Conservation (phyloP, 192 early-diverging fungal species). For the Backusella circina region DNA sequence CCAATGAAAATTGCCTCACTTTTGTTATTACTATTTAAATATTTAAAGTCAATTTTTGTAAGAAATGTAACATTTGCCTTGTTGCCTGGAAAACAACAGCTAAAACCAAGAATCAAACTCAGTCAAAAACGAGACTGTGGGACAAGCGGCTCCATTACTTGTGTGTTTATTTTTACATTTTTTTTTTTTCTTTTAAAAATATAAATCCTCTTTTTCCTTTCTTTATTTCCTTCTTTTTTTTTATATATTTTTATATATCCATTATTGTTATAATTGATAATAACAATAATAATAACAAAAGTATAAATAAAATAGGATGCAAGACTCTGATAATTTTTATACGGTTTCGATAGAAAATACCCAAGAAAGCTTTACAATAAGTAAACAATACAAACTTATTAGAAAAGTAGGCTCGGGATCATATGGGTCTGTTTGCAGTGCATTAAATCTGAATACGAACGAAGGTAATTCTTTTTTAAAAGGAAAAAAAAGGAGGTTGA, state of each 20-base stretch:
- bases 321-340: slow-evolving; percentile 16
- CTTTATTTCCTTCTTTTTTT: not conserved
- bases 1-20: not conserved
- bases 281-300: not conserved
- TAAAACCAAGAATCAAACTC: not conserved
- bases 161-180: not conserved
- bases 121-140: not conserved
- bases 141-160: not conserved
- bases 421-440: slow-evolving; percentile 84
- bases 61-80: not conserved
- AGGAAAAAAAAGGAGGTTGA: not conserved
- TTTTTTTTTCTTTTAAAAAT: not conserved
- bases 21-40: not conserved
- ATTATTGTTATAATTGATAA: too few relatives aligned
- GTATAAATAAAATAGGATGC: not conserved
- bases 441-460: slow-evolving; percentile 11
- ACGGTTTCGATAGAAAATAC: slow-evolving; percentile 21
- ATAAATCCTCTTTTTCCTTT: not conserved
- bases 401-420: slow-evolving; percentile 89
- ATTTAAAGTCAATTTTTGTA: not conserved
- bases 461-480: slow-evolving; percentile 17
- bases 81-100: not conserved
- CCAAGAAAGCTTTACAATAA: slow-evolving; percentile 33
- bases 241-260: not conserved
- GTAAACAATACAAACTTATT: slow-evolving; percentile 61